phyloP scores from a whole-genome alignment of 805 yeast genomes.

The Maudiozyma barnettii region DNA sequence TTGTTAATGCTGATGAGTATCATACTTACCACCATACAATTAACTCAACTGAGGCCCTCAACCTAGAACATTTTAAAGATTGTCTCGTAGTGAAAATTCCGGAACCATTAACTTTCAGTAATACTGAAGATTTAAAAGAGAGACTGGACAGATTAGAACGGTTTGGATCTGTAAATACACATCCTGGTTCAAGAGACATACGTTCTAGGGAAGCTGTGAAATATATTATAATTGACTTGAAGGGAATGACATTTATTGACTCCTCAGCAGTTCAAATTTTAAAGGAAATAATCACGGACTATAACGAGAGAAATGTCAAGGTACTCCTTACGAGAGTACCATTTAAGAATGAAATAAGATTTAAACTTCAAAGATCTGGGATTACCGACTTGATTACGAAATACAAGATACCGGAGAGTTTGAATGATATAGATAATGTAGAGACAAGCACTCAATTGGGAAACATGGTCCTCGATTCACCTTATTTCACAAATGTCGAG shows the following conservation, averaged over 20 bases:
- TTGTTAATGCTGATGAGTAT: slow-evolving; percentile 63
- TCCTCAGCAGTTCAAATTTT: slow-evolving; percentile 72
- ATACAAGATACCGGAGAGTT: background rate
- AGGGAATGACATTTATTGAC: slow-evolving; percentile 76
- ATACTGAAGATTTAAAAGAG: slow-evolving; percentile 64
- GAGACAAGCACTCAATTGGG: background rate
- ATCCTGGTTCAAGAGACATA: slow-evolving; percentile 61
- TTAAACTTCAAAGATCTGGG: slow-evolving; percentile 47
- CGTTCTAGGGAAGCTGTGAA: slow-evolving; percentile 36
- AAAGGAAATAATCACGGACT: slow-evolving; percentile 47
- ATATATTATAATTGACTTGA: slow-evolving; percentile 62
- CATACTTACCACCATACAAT: slow-evolving; percentile 28
- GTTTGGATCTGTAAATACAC: slow-evolving; percentile 64
- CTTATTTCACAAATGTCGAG: slow-evolving; percentile 11
- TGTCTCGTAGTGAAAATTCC: slow-evolving; percentile 74
- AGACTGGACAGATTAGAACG: slow-evolving; percentile 61
- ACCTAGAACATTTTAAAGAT: slow-evolving; percentile 48
- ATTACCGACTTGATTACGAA: slow-evolving; percentile 24
- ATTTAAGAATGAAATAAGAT: slow-evolving; percentile 36
- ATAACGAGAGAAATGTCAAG: slow-evolving; percentile 43
- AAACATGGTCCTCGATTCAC: background rate
- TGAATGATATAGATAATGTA: background rate
- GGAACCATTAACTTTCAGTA: slow-evolving; percentile 83
- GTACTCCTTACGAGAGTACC: slow-evolving; percentile 59
- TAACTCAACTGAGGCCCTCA: slow-evolving; percentile 4